phyloP scores from a whole-genome alignment of 2,329 filamentous ascomycete genomes.

The Aplosporella prunicola region DNA sequence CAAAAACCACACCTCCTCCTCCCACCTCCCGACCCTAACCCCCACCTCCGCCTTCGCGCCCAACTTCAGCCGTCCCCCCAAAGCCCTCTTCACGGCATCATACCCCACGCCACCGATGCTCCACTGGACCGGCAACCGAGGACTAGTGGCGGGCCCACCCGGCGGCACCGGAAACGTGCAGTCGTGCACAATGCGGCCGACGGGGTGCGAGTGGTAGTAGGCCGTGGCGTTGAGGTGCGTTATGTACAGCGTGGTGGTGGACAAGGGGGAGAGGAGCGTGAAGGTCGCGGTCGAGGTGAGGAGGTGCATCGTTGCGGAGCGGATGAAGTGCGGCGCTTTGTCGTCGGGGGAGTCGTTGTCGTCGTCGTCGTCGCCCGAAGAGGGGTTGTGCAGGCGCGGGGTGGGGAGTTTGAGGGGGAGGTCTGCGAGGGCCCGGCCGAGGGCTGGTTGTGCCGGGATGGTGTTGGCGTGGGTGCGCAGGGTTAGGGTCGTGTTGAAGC shows the following conservation, averaged over 20 bases:
- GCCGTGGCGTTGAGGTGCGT: conserved; percentile 76
- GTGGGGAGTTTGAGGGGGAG: conserved; percentile 64
- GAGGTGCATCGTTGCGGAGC: conserved; percentile 76
- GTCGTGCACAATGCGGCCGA: conserved; percentile 69
- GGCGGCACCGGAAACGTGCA: conserved; percentile 68
- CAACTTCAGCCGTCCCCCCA: conserved; percentile 71
- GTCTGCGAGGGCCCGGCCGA: conserved; percentile 63
- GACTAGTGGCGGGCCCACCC: conserved; percentile 56
- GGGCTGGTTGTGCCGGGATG: conserved; percentile 61
- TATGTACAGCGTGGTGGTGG: conserved; percentile 63
- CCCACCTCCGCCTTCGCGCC: conserved; percentile 69
- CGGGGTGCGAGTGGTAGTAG: conserved; percentile 68
- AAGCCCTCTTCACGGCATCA: conserved; percentile 65
- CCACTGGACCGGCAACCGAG: conserved; percentile 75
- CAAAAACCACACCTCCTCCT: conserved; percentile 50
- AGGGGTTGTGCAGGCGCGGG: conserved; percentile 52
- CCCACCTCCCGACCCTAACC: conserved; percentile 66
- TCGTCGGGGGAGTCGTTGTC: no score
- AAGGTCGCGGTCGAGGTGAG: conserved; percentile 82
- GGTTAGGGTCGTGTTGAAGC: conserved; percentile 72
- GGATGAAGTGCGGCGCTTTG: conserved; percentile 65
- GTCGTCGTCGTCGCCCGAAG: conserved; percentile 33
- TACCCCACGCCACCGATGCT: conserved; percentile 69
- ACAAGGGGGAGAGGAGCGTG: conserved; percentile 68
- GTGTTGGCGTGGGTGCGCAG: conserved; percentile 61